Evolutionary conservation across 1,284 basidiomycete genomes (phyloP), one percentile per base, ranked within the genome.

Genomic region (Fomitopsis schrenkii): DNA sequence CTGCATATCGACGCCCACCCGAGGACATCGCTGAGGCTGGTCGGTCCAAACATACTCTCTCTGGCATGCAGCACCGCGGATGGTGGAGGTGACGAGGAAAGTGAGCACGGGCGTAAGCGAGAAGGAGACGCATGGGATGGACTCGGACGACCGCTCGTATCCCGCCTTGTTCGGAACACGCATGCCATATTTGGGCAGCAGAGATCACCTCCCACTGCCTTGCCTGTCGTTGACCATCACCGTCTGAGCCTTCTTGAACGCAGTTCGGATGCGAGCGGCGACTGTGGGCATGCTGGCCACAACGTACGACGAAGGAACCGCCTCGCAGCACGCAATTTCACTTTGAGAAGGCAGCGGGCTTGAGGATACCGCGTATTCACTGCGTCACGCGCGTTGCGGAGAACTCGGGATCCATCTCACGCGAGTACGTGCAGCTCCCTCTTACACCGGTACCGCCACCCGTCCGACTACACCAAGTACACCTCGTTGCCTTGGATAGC

Each of bases 1-100:
- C 85, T 93, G n/a, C 74, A 80, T 66, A 97, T 94, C 46, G 91
- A 94, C 7, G 79, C 71, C 69, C 90, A 91, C 7, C 94, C 94
- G 50, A 93, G 73, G 45, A 86, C 62, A 55, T 79, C 76, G 66
- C 78, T 79, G 63, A 79, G 63, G 14, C 66, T 59, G 22, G 63
- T 55, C 44, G 58, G 58, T 41, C 64, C 62, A 19, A 63, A 42
- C 68, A 69, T 68, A 55, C 57, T 36, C 55, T 59, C 48, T 15
- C 57, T 54, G 22, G 61, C 66, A 66, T 63, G 42, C 57, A 54
- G 54, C 50, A 60, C 45, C 50, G 62, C 45, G 38, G 56, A 44
- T 38, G 55, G 59, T 52, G 62, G 15, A 55, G 41, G 19, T 35
- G 42, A 55, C 30, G 59, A 52, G 36, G 45, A 35, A 41, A 44